A percentile compares a stretch with the other conserved stretches of the same genome.
Conservation (phyloP, 345 rosid species). For the Garcia nutans region DNA sequence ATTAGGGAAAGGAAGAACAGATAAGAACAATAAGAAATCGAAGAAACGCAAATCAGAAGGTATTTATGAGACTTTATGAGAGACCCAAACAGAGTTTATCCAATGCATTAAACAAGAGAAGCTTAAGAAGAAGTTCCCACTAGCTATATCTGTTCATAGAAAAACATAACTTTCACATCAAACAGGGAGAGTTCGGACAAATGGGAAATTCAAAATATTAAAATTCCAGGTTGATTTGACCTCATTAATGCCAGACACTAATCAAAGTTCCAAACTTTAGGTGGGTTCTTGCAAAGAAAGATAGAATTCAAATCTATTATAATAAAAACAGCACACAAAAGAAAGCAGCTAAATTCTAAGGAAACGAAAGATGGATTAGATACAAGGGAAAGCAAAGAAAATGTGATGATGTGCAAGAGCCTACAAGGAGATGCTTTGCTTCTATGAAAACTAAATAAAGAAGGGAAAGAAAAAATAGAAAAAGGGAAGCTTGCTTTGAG, state of each 20-base stretch:
- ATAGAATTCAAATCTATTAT: constrained; percentile 4
- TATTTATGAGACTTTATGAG: background rate
- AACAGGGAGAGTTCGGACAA: background rate
- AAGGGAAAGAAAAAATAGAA: constrained; percentile 1
- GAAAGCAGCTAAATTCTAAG: constrained; percentile 37
- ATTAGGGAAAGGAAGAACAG: background rate
- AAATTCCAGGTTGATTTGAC: constrained; percentile 31
- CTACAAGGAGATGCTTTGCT: constrained; percentile 52
- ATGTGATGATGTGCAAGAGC: constrained; percentile 29
- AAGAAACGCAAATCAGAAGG: background rate
- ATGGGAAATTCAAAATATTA: constrained; percentile 3
- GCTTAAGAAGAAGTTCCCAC: constrained; percentile 1
- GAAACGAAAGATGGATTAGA: constrained; percentile 36
- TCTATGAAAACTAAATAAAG: constrained; percentile 31
- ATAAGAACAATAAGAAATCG: background rate
- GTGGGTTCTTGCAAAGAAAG: constrained; percentile 32
- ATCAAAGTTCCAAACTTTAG: constrained; percentile 47
- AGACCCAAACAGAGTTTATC: background rate
- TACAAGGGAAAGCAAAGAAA: constrained; percentile 51
- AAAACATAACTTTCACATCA: constrained; percentile 9
- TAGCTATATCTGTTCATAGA: background rate
- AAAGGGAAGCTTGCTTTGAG: constrained; percentile 42
- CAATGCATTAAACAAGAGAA: constrained; percentile 3
- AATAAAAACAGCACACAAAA: background rate
- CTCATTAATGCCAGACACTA: constrained; percentile 15